Conservation (phyloP, 225 moss, liverwort and hornwort genomes). For the Pleurozium schreberi region DNA sequence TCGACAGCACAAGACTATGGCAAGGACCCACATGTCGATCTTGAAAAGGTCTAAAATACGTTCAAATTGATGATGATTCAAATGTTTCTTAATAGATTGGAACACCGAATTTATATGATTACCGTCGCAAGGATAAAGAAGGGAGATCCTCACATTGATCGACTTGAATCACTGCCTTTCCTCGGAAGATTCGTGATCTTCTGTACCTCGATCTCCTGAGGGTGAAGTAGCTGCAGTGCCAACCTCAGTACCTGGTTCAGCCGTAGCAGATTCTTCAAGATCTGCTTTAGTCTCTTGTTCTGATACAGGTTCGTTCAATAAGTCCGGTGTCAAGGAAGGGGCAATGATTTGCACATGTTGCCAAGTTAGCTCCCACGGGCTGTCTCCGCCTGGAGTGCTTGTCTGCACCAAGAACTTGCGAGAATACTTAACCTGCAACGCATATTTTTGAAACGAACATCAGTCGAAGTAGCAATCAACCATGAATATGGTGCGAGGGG, state of each 20-base stretch:
- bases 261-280: background rate
- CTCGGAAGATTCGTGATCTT: constrained; percentile 11
- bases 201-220: constrained; percentile 9
- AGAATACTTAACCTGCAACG: constrained; percentile 72
- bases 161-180: constrained; percentile 14
- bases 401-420: constrained; percentile 57
- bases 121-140: background rate
- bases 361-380: constrained; percentile 94
- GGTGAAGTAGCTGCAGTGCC: background rate
- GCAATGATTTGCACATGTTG: constrained; percentile 69
- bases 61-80: background rate
- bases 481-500: background rate
- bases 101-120: background rate
- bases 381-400: constrained; percentile 56
- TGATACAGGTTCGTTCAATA: constrained; percentile 46
- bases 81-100: background rate
- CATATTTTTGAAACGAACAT: background rate
- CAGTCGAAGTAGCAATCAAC: background rate
- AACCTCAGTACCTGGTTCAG: constrained; percentile 16
- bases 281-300: constrained; percentile 19
- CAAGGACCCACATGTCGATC: background rate
- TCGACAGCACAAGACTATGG: background rate
- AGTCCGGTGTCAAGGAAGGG: constrained; percentile 58
- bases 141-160: background rate
- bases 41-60: background rate